A percentile compares a stretch with the other conserved stretches of the same genome.
These are phyloP conservation scores for Paspalum vaginatum DNA, from an alignment of 176 grass and related monocot genomes.

Conservation along the genomic window DNA sequence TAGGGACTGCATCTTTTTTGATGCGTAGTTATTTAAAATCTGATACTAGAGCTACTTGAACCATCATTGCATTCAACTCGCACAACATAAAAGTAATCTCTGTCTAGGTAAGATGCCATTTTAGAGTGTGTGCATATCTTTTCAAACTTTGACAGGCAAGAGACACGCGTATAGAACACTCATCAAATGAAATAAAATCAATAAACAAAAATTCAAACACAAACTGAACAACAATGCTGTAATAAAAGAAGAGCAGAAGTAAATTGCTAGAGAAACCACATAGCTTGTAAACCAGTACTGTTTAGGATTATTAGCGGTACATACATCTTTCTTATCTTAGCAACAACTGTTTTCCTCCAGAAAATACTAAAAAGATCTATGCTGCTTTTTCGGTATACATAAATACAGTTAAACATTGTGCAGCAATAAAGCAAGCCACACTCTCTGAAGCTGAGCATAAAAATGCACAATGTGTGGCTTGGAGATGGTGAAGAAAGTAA, in stretches of 20 bases:
- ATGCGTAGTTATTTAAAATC: conserved; percentile 22
- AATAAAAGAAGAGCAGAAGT: not conserved
- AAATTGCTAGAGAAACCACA: conserved; percentile 20
- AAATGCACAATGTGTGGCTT: not conserved
- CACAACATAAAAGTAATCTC: conserved; percentile 6
- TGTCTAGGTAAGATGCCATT: conserved; percentile 5
- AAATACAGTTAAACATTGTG: not conserved
- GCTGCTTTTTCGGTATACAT: not conserved
- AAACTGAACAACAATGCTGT: not conserved
- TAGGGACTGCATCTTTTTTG: conserved; percentile 12
- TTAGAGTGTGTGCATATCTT: not conserved
- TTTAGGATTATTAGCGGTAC: not conserved
- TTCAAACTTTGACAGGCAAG: not conserved
- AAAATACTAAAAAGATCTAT: conserved; percentile 3
- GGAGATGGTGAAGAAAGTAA: conserved; percentile 13
- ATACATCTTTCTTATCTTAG: conserved; percentile 16
- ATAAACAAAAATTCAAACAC: conserved; percentile 3
- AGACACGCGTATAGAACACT: conserved; percentile 14
- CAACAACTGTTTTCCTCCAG: not conserved
- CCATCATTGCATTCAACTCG: conserved; percentile 9
- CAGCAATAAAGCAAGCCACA: conserved; percentile 26
- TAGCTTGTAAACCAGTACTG: conserved; percentile 6
- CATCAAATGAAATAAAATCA: conserved; percentile 6
- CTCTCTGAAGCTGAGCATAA: conserved; percentile 16
- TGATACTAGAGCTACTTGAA: conserved; percentile 15